Percentiles rank a stretch among this genome's conserved stretches.
These are phyloP conservation scores for Calocera cornea DNA, from an alignment of 768 basidiomycete genomes.

Conservation along the genomic window DNA sequence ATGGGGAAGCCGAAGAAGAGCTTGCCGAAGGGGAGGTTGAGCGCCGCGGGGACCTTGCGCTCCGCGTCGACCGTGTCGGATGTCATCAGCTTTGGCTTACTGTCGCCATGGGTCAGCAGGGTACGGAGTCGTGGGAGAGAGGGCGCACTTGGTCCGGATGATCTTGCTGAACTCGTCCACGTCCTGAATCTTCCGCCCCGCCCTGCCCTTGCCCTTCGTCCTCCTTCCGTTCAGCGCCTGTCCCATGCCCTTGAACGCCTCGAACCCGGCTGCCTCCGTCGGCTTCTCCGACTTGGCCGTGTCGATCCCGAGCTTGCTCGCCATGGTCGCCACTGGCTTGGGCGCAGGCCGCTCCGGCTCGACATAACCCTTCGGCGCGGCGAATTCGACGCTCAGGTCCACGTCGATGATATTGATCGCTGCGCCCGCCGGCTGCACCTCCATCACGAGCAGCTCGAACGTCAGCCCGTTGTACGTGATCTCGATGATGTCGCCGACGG, in stretches of 20 bases:
- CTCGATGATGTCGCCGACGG: slow-evolving; percentile 94
- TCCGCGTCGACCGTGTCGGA: slow-evolving; percentile 62
- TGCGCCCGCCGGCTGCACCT: slow-evolving; percentile 68
- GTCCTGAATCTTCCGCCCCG: slow-evolving; percentile 66
- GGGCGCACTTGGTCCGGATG: slow-evolving; percentile 70
- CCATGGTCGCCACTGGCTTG: slow-evolving; percentile 78
- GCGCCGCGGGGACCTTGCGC: slow-evolving; percentile 70
- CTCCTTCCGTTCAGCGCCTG: slow-evolving; percentile 80
- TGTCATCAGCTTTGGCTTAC: slow-evolving; percentile 72
- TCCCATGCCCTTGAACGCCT: slow-evolving; percentile 92
- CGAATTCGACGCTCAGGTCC: slow-evolving; percentile 97
- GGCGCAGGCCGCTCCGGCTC: slow-evolving; percentile 83
- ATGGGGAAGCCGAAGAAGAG: slow-evolving; percentile 94
- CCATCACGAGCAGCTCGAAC: slow-evolving; percentile 93
- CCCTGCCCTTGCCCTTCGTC: slow-evolving; percentile 91
- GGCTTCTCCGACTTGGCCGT: slow-evolving; percentile 21
- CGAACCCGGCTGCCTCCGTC: slow-evolving; percentile 24
- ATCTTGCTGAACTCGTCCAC: slow-evolving; percentile 77
- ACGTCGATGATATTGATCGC: slow-evolving; percentile 88
- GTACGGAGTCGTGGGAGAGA: neutral
- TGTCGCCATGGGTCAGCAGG: slow-evolving; percentile 21
- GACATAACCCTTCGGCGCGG: slow-evolving; percentile 47
- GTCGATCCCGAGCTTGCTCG: slow-evolving; percentile 91
- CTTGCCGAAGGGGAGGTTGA: slow-evolving; percentile 84
- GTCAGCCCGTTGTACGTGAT: slow-evolving; percentile 93